Conservation (phyloP, 306 rosid genomes). For the Amphicarpaea edgeworthii region DNA sequence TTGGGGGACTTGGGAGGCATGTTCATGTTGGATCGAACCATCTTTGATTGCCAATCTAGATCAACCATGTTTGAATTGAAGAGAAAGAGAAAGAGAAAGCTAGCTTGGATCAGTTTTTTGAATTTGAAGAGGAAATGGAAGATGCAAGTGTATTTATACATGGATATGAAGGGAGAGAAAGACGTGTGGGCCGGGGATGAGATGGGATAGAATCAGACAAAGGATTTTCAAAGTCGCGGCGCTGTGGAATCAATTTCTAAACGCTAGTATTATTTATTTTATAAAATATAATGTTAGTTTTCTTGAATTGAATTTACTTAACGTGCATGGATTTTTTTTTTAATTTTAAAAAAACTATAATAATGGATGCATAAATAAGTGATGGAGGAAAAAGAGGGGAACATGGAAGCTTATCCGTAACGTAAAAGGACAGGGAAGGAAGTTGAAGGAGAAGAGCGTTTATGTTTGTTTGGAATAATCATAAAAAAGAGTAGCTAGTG, state of each 20-base stretch:
- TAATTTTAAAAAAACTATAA: too few relatives aligned
- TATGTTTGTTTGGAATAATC: constrained; percentile 45
- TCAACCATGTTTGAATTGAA: constrained; percentile 83
- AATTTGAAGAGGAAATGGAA: neutral
- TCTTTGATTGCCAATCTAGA: constrained; percentile 76
- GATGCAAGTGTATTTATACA: constrained; percentile 36
- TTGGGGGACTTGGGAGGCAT: constrained; percentile 65
- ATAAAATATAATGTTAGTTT: too few relatives aligned
- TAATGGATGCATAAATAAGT: too few relatives aligned
- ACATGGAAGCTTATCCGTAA: constrained; percentile 65
- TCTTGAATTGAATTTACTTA: too few relatives aligned
- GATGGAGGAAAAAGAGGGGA: neutral
- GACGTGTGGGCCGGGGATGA: constrained; percentile 85
- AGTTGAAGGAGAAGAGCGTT: constrained; percentile 40
- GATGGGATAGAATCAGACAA: constrained; percentile 14
- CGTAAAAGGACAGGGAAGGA: constrained; percentile 44
- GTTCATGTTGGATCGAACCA: constrained; percentile 62
- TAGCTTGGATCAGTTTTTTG: neutral
- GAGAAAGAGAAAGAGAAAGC: too few relatives aligned
- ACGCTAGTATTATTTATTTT: neutral
- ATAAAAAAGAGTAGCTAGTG: neutral
- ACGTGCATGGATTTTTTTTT: too few relatives aligned
- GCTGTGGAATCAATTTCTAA: constrained; percentile 12
- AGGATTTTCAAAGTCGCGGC: constrained; percentile 49
- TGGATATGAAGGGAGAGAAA: constrained; percentile 37